Conservation (phyloP, 257 asterid genomes). For the Gardenia jasminoides region DNA sequence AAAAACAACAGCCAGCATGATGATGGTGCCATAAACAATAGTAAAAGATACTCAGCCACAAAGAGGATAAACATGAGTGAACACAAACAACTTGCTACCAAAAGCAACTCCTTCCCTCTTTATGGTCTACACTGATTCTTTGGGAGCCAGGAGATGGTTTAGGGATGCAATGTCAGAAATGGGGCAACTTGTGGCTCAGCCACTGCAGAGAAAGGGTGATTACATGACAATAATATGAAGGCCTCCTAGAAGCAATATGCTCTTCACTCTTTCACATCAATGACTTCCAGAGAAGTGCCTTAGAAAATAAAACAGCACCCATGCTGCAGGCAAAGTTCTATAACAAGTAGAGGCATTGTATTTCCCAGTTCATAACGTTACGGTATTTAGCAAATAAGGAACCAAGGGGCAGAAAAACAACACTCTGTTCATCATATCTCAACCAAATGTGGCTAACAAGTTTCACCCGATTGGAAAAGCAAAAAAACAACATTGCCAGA, state of each 20-base stretch:
- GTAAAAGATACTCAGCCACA: background rate
- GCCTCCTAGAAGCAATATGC: background rate
- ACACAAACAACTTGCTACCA: background rate
- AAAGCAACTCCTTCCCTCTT: background rate
- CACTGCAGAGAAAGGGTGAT: too few species aligned
- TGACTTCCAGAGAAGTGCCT: background rate
- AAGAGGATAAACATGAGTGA: background rate
- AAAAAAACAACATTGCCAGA: too few species aligned
- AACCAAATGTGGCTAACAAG: background rate
- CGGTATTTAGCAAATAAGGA: too few species aligned
- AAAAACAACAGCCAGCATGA: conserved; percentile 19
- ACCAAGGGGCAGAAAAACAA: too few species aligned
- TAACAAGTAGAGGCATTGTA: background rate
- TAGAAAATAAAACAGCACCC: background rate
- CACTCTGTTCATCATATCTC: background rate
- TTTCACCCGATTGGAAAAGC: background rate
- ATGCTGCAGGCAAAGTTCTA: too few species aligned
- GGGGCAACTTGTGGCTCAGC: background rate
- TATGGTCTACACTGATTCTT: background rate
- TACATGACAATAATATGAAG: too few species aligned
- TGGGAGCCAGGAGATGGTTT: background rate
- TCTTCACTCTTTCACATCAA: background rate
- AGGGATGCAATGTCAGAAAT: background rate
- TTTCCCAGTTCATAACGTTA: too few species aligned
- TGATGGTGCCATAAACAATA: conserved; percentile 1